Percentiles rank a stretch among this genome's conserved stretches.
Conservation (phyloP, 2,329 filamentous ascomycete species). For the Fusarium sp. region DNA sequence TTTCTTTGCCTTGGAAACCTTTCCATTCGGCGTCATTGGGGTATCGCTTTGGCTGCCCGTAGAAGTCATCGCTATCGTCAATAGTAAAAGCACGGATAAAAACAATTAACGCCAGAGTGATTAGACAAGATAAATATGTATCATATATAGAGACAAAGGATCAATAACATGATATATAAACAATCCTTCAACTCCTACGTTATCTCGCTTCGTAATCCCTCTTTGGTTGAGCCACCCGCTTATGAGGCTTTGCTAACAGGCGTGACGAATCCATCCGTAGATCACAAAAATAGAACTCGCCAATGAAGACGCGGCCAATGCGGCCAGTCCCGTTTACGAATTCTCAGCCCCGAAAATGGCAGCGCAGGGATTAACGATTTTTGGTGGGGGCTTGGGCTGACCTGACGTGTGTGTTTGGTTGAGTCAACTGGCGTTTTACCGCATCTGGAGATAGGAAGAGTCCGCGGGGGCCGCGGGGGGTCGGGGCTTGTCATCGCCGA, state of each 20-base stretch:
- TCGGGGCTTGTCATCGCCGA: neutral
- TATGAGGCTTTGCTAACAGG: slow-evolving; percentile 12
- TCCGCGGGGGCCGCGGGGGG: neutral
- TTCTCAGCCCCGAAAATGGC: neutral
- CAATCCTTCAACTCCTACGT: neutral
- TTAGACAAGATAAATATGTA: neutral
- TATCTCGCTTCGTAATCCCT: slow-evolving; percentile 6
- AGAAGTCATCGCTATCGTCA: neutral
- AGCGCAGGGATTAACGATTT: neutral
- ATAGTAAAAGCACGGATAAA: neutral
- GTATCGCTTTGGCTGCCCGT: neutral
- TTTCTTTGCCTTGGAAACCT: slow-evolving; percentile 16
- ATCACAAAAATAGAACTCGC: slow-evolving; percentile 22
- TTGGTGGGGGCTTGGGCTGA: slow-evolving; percentile 16
- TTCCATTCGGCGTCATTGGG: slow-evolving; percentile 9
- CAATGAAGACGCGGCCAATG: neutral
- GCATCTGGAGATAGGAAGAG: rapidly evolving
- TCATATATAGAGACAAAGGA: neutral
- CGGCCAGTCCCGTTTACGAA: neutral
- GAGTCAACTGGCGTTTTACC: neutral
- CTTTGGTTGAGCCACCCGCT: slow-evolving; percentile 12
- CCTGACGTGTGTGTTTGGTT: neutral
- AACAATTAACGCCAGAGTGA: neutral
- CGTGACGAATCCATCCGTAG: slow-evolving; percentile 2
- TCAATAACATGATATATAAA: neutral